phyloP scores from a whole-genome alignment of 2,329 filamentous ascomycete genomes.

The Trichoderma atrobrunneum region DNA sequence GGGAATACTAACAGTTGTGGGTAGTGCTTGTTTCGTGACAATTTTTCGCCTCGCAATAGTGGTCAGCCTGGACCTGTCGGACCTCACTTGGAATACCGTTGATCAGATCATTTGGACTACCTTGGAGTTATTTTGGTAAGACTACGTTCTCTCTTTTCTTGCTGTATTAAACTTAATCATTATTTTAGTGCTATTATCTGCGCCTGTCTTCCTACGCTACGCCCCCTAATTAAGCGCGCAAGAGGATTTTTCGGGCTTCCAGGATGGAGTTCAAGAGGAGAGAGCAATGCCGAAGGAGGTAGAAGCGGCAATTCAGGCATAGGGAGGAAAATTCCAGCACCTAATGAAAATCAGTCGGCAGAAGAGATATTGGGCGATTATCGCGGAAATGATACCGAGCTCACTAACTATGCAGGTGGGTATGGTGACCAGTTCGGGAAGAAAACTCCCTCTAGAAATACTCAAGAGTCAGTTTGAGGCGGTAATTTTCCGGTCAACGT shows the following conservation, averaged over 20 bases:
- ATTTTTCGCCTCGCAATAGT: not conserved
- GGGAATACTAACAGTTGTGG: no score
- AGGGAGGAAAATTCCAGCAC: not conserved
- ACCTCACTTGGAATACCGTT: not conserved
- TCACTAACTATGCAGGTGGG: not conserved
- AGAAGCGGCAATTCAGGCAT: not conserved
- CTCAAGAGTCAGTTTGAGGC: not conserved
- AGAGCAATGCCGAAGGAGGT: not conserved
- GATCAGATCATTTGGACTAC: not conserved
- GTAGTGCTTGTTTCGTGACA: not conserved
- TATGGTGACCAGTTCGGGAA: not conserved
- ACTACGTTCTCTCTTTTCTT: not conserved
- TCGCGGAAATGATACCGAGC: not conserved
- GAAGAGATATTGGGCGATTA: not conserved
- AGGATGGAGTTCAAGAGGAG: not conserved
- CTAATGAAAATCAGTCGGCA: not conserved
- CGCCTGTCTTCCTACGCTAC: not conserved
- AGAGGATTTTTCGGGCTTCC: not conserved
- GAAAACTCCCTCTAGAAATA: not conserved
- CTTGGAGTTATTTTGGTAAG: not conserved
- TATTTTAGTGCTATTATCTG: not conserved
- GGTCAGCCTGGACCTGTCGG: not conserved
- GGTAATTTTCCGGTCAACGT: no score
- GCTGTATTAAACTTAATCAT: not conserved
- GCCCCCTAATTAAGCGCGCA: not conserved